Evolutionary conservation across 768 basidiomycete genomes (phyloP).

Genomic region (Termitomyces sp.): DNA sequence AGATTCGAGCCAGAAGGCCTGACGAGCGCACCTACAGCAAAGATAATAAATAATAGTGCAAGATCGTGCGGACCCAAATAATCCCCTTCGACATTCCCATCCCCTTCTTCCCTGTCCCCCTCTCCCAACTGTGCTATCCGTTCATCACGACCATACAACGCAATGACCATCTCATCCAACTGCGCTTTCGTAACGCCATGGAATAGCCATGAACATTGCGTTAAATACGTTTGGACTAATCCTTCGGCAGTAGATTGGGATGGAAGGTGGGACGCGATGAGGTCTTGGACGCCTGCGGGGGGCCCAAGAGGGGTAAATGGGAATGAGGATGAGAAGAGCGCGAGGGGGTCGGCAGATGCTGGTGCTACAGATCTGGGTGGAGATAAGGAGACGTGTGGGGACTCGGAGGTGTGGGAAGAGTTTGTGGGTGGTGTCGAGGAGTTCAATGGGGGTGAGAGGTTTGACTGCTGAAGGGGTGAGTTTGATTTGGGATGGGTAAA

Average conservation of each 20-base stretch:
- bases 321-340: slow-evolving; percentile 58
- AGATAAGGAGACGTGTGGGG: slow-evolving; percentile 17
- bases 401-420: slow-evolving; percentile 22
- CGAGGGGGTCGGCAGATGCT: slow-evolving; percentile 25
- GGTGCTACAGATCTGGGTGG: slow-evolving; percentile 19
- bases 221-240: slow-evolving; percentile 44
- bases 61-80: slow-evolving; percentile 48
- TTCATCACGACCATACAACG: slow-evolving; percentile 31
- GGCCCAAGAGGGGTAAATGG: slow-evolving; percentile 63
- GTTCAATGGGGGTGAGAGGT: slow-evolving; percentile 13
- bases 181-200: slow-evolving; percentile 46
- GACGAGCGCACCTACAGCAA: slow-evolving; percentile 56
- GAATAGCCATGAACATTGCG: slow-evolving; percentile 53
- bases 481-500: not conserved
- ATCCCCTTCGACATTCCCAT: slow-evolving; percentile 26
- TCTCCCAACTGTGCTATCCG: not conserved
- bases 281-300: slow-evolving; percentile 41
- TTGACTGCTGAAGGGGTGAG: not conserved
- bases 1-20: slow-evolving; percentile 16
- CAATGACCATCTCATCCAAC: slow-evolving; percentile 40
- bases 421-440: slow-evolving; percentile 25
- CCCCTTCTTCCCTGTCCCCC: not conserved
- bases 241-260: slow-evolving; percentile 45
- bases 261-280: slow-evolving; percentile 57
- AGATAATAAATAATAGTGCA: slow-evolving; percentile 45